These are phyloP conservation scores for Nakataea oryzae DNA, from an alignment of 2,329 filamentous ascomycete genomes.

Conservation along the genomic window DNA sequence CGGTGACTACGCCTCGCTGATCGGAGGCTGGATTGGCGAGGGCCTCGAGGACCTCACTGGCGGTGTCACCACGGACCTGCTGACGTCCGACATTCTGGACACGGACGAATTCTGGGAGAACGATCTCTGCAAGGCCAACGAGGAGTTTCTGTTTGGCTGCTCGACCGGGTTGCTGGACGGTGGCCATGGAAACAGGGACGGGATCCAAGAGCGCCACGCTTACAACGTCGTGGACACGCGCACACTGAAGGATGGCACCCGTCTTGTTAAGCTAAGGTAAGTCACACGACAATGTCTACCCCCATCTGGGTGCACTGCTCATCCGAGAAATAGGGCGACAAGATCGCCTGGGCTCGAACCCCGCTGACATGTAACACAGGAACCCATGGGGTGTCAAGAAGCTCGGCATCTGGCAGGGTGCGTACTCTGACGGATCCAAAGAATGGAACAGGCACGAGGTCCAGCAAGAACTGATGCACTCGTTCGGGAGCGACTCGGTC, in stretches of 20 bases:
- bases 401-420: slow-evolving; percentile 68
- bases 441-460: slow-evolving; percentile 70
- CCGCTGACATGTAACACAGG: slow-evolving; percentile 5
- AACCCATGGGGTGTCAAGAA: slow-evolving; percentile 77
- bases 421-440: slow-evolving; percentile 72
- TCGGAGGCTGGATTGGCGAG: slow-evolving; percentile 57
- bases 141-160: slow-evolving; percentile 63
- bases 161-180: slow-evolving; percentile 38
- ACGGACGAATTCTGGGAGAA: slow-evolving; percentile 71
- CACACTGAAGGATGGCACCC: slow-evolving; percentile 46
- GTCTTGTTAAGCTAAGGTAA: slow-evolving; percentile 49
- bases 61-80: slow-evolving; percentile 56
- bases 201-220: slow-evolving; percentile 48
- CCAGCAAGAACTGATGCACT: slow-evolving; percentile 61
- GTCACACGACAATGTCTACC: neutral
- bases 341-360: neutral
- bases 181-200: slow-evolving; percentile 37
- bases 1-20: slow-evolving; percentile 66
- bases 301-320: neutral
- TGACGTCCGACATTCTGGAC: slow-evolving; percentile 59
- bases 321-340: no score
- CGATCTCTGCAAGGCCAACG: slow-evolving; percentile 67
- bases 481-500: slow-evolving; percentile 66
- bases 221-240: slow-evolving; percentile 48
- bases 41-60: slow-evolving; percentile 52